Base-by-base conservation (phyloP, 2,329 filamentous ascomycete species). In the Penicillium verrucosum region DNA sequence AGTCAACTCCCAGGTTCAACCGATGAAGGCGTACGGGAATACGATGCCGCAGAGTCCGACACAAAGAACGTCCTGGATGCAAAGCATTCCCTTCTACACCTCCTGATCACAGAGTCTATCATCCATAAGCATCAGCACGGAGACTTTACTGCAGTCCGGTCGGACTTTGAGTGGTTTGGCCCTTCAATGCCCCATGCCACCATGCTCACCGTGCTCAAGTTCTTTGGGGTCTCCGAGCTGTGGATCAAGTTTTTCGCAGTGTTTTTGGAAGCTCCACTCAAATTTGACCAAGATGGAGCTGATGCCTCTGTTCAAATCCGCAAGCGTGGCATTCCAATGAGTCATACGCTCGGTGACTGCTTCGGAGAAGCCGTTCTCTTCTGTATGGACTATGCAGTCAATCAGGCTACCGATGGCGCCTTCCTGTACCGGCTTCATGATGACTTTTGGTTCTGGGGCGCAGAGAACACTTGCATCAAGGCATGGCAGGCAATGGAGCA, bases 381-480 rank as follows among this genome's bases (percentile, higher is more conserved):
- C 64, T 85, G 82, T 57, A 80, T 89, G 62, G 86, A 89, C 65
- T 85, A 84, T 64, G 78, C 85, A 0, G 79, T 89, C 54, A 88
- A 87, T 55, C 80, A 82, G 57, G 71, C 75, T 1, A 84, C 85
- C 0, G 59, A 74, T 6, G 84, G 84, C 0, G 73, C 75, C 1
- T 75, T 78, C n/a, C 70, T 88, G 11, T 85, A 85, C 67, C 82
- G 86, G 12, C 75, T 87, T 37, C 81, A 87, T 50, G 86, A 88
- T 60, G 85, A 88, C 60, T 77, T 88, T 50, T 89, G 85, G 85
- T 85, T 88, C 66, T 88, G 85, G 85, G 80, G 81, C 9, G 76
- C 83, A 6, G 80, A 85, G 46, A 60, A 73, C 3, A 76, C 73
- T 3, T 82, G 81, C n/a, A 76, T 80, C 23, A 76, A 79, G 42